phyloP scores from a whole-genome alignment of 2,329 filamentous ascomycete species.

The Talaromyces funiculosus region DNA sequence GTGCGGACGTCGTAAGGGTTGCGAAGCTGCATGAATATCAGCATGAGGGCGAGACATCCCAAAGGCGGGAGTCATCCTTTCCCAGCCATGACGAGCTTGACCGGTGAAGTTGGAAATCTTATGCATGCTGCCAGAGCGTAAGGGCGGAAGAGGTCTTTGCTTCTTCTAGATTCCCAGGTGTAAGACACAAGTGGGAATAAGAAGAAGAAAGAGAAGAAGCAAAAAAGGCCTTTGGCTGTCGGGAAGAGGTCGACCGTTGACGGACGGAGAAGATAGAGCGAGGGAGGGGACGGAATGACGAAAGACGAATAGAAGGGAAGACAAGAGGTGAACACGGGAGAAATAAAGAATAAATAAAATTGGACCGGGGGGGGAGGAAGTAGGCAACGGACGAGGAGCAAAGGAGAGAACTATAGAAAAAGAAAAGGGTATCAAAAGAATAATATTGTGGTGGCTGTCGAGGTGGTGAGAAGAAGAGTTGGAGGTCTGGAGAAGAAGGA shows the following conservation, averaged over 20 bases:
- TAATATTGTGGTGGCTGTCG: background rate
- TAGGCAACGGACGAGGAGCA: conserved; percentile 22
- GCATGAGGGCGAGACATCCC: conserved; percentile 56
- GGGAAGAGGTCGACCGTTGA: conserved; percentile 1
- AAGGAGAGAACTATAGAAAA: conserved; percentile 18
- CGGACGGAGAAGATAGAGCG: conserved; percentile 17
- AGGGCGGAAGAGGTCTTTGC: conserved; percentile 15
- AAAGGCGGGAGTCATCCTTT: conserved; percentile 62
- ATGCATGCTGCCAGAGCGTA: conserved; percentile 49
- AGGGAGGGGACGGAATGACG: conserved; percentile 10
- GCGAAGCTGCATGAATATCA: conserved; percentile 46
- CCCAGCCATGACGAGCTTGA: conserved; percentile 61
- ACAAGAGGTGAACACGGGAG: background rate
- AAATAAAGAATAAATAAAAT: conserved; percentile 18
- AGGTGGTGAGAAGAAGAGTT: background rate
- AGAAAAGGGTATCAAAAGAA: conserved; percentile 7
- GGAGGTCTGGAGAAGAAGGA: conserved; percentile 7
- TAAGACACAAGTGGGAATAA: conserved; percentile 23
- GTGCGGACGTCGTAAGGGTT: conserved; percentile 53
- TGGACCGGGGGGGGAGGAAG: conserved; percentile 20
- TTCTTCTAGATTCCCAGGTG: conserved; percentile 31
- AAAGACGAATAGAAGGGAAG: conserved; percentile 8
- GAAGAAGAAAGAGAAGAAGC: conserved; percentile 15
- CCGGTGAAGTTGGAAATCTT: conserved; percentile 64
- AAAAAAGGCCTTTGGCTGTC: conserved; percentile 12